A percentile compares a stretch with the other conserved stretches of the same genome.
phyloP scores from a whole-genome alignment of 1,284 basidiomycete genomes.

The Pseudozyma sp. region DNA sequence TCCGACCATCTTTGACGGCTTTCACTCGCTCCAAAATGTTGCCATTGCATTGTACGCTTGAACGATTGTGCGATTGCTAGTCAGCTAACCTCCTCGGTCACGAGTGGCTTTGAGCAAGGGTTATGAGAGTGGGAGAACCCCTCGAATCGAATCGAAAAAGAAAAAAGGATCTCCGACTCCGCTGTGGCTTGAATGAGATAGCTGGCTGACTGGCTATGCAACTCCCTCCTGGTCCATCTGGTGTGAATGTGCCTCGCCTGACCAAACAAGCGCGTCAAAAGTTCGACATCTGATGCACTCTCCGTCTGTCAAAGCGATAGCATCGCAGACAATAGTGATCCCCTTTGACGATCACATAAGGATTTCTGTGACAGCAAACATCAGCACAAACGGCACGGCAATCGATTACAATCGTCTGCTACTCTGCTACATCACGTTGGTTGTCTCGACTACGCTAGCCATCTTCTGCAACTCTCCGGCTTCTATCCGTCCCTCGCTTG shows the following conservation, averaged over 20 bases:
- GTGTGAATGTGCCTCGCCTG: not conserved
- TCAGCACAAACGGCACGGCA: too few species aligned
- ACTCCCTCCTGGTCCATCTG: not conserved
- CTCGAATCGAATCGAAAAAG: slow-evolving; percentile 6
- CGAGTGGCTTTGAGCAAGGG: not conserved
- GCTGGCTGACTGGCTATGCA: too few species aligned
- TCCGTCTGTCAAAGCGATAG: not conserved
- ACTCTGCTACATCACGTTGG: too few species aligned
- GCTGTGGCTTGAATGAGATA: slow-evolving; percentile 12
- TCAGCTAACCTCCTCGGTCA: not conserved
- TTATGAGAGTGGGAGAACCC: not conserved
- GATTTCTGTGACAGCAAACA: too few species aligned
- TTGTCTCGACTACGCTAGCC: too few species aligned
- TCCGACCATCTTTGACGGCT: slow-evolving; percentile 4
- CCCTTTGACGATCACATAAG: not conserved
- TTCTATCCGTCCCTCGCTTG: too few species aligned
- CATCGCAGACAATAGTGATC: not conserved
- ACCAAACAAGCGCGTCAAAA: not conserved
- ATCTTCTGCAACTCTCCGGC: too few species aligned
- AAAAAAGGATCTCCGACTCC: slow-evolving; percentile 9
- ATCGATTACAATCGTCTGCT: too few species aligned
- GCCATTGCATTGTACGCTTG: too few species aligned
- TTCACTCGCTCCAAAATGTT: too few species aligned
- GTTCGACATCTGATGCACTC: not conserved
- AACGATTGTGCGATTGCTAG: too few species aligned